These are phyloP conservation scores for Clavispora fructus DNA, from an alignment of 805 yeast genomes.

Conservation along the genomic window DNA sequence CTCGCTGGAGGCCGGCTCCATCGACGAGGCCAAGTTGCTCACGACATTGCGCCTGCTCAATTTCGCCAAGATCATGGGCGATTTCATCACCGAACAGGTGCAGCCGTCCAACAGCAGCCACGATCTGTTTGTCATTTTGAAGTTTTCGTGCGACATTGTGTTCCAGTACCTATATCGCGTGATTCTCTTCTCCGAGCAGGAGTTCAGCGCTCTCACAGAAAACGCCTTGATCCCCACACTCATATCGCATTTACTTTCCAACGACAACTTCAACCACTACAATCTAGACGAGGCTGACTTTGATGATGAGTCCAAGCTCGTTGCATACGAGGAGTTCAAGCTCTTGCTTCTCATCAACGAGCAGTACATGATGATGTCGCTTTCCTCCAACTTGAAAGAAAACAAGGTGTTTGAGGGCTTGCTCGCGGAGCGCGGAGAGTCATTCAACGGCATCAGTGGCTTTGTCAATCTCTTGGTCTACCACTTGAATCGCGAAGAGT, in stretches of 20 bases:
- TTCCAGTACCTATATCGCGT: conserved; percentile 37
- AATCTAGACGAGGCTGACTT: conserved; percentile 30
- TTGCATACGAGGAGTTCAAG: conserved; percentile 60
- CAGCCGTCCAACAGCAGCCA: conserved; percentile 12
- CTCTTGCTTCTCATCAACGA: conserved; percentile 75
- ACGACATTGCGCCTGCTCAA: conserved; percentile 54
- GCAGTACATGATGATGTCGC: conserved; percentile 69
- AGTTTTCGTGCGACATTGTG: conserved; percentile 35
- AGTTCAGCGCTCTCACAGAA: conserved; percentile 25
- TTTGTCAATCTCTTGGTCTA: conserved; percentile 54
- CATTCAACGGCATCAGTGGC: conserved; percentile 54
- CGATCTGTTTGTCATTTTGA: conserved; percentile 28
- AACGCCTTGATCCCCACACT: conserved; percentile 24
- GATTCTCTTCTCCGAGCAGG: conserved; percentile 30
- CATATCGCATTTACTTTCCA: conserved; percentile 25
- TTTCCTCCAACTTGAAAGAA: conserved; percentile 28
- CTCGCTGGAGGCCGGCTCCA: conserved; percentile 13
- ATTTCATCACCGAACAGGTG: conserved; percentile 27
- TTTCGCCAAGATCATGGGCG: conserved; percentile 38
- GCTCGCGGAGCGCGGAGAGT: conserved; percentile 3
- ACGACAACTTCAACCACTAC: conserved; percentile 31
- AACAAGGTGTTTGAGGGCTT: conserved; percentile 53
- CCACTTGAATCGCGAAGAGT: conserved; percentile 71
- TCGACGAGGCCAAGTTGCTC: conserved; percentile 12
- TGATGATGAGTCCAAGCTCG: conserved; percentile 41